phyloP scores from a whole-genome alignment of 2,329 filamentous ascomycete species.

The Ophiosphaerella korrae region DNA sequence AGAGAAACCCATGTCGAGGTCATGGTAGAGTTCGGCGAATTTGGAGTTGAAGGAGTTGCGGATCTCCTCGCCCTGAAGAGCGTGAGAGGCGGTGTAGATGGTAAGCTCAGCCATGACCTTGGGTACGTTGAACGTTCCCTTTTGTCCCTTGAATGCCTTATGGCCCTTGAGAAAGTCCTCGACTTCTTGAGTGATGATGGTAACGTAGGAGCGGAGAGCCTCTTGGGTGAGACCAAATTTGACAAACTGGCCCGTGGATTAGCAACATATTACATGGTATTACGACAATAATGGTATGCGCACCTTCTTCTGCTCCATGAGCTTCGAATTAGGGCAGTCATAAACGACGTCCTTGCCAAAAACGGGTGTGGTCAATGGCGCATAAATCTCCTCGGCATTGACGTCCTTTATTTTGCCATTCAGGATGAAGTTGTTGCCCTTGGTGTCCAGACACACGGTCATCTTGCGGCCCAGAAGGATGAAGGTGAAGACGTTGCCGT shows the following conservation, averaged over 20 bases:
- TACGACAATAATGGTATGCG: slow-evolving; percentile 10
- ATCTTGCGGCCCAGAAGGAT: slow-evolving; percentile 86
- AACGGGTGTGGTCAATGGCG: slow-evolving; percentile 70
- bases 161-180: slow-evolving; percentile 72
- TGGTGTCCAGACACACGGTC: slow-evolving; percentile 80
- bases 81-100: slow-evolving; percentile 86
- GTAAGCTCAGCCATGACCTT: slow-evolving; percentile 83
- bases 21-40: slow-evolving; percentile 83
- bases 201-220: slow-evolving; percentile 76
- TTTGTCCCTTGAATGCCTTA: slow-evolving; percentile 68
- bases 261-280: background rate
- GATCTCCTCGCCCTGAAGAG: slow-evolving; percentile 83
- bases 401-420: slow-evolving; percentile 91
- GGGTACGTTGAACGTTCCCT: slow-evolving; percentile 73
- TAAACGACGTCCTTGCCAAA: slow-evolving; percentile 90
- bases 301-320: slow-evolving; percentile 97
- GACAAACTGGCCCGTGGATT: slow-evolving; percentile 64
- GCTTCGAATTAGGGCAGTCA: slow-evolving; percentile 86
- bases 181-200: slow-evolving; percentile 77
- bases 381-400: slow-evolving; percentile 89
- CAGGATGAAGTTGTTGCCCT: slow-evolving; percentile 88
- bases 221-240: slow-evolving; percentile 79
- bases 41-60: slow-evolving; percentile 78
- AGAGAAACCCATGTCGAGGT: slow-evolving; percentile 87
- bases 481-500: slow-evolving; percentile 90